Evolutionary conservation across 805 yeast species (phyloP).

Genomic region (Candida silvatica): DNA sequence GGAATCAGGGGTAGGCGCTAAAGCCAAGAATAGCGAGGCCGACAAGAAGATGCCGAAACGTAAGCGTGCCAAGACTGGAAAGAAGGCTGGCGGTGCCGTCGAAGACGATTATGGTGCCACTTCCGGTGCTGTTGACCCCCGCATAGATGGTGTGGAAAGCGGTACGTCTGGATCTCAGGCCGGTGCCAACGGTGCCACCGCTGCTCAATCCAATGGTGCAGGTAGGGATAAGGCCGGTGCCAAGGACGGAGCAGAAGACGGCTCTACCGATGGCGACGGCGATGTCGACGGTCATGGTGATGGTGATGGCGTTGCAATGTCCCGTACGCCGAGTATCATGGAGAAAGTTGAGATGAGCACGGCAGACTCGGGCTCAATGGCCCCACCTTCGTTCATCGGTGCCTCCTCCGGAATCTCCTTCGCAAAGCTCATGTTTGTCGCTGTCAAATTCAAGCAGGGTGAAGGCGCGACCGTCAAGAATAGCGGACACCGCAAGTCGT

Average conservation of each 20-base stretch:
- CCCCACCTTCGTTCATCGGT: constrained; percentile 33
- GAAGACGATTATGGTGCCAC: neutral
- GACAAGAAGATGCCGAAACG: neutral
- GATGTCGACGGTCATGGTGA: no score
- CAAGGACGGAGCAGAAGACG: no score
- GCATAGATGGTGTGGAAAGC: no score
- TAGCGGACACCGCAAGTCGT: constrained; percentile 4
- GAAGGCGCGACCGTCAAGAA: constrained; percentile 4
- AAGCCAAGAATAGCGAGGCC: neutral
- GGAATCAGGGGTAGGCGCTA: neutral
- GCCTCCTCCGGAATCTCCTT: constrained; percentile 60
- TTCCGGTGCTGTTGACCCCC: neutral
- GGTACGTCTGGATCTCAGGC: no score
- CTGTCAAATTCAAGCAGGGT: constrained; percentile 45
- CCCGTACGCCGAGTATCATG: constrained; percentile 10
- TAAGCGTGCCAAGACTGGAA: neutral
- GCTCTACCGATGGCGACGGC: no score
- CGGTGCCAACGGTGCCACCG: neutral
- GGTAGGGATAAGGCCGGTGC: no score
- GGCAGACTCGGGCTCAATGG: constrained; percentile 22
- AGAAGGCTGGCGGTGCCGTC: neutral
- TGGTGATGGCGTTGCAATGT: no score
- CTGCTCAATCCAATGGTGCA: no score
- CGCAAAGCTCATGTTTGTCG: constrained; percentile 70
- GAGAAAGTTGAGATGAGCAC: constrained; percentile 20